These are phyloP conservation scores for Colletotrichum magnum DNA, from an alignment of 2,329 filamentous ascomycete species.

Conservation along the genomic window DNA sequence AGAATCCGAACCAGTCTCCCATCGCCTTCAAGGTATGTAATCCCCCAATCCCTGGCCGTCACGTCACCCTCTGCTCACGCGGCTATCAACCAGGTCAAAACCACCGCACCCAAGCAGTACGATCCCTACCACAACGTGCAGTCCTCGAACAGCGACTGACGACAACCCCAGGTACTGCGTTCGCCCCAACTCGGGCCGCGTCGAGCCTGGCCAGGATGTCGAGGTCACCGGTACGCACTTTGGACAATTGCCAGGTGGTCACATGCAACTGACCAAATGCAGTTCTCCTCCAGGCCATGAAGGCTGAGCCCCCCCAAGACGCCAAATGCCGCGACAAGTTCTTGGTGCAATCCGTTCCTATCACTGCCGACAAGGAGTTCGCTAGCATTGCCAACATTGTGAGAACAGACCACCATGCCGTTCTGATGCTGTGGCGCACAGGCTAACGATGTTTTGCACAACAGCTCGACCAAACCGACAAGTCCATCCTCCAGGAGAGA, in stretches of 20 bases:
- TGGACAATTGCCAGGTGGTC: slow-evolving; percentile 38
- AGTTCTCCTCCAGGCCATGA: slow-evolving; percentile 99
- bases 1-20: slow-evolving; percentile 73
- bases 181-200: slow-evolving; percentile 94
- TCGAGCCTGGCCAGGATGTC: slow-evolving; percentile 90
- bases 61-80: slow-evolving; percentile 33
- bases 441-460: slow-evolving; percentile 35
- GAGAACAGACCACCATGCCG: slow-evolving; percentile 41
- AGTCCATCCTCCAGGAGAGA: slow-evolving; percentile 86
- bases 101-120: slow-evolving; percentile 98
- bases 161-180: slow-evolving; percentile 85
- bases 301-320: slow-evolving; percentile 88
- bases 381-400: slow-evolving; percentile 73
- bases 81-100: slow-evolving; percentile 82
- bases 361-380: slow-evolving; percentile 87
- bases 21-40: slow-evolving; percentile 78
- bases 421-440: slow-evolving; percentile 13
- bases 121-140: slow-evolving; percentile 52
- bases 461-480: slow-evolving; percentile 85
- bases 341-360: slow-evolving; percentile 90
- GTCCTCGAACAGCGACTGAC: slow-evolving; percentile 44
- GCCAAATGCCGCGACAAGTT: slow-evolving; percentile 98
- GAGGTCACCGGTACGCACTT: slow-evolving; percentile 85
- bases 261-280: slow-evolving; percentile 44
- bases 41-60: slow-evolving; percentile 3